Percentiles rank a stretch among this genome's conserved stretches.
Conservation (phyloP, 176 grass and related monocot genomes). For the Themeda triandra region DNA sequence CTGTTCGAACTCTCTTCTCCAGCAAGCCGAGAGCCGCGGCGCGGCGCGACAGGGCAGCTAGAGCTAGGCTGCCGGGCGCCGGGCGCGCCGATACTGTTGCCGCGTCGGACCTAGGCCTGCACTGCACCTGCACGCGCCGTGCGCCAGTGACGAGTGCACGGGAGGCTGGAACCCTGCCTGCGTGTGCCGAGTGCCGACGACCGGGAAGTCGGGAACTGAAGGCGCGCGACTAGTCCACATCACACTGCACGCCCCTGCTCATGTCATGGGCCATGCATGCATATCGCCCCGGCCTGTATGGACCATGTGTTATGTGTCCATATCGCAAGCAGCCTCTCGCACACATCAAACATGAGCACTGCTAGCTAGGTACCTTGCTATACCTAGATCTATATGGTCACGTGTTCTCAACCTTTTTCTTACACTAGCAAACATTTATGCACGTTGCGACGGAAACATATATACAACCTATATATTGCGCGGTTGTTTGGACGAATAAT, state of each 20-base stretch:
- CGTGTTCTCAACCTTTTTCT: too few relatives aligned
- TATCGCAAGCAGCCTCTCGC: neutral
- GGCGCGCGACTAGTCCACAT: neutral
- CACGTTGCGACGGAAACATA: too few relatives aligned
- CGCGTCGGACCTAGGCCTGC: neutral
- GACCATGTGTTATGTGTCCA: neutral
- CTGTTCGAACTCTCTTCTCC: neutral
- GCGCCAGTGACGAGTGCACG: neutral
- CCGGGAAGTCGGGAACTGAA: conserved; percentile 8
- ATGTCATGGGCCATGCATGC: neutral
- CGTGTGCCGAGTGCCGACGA: neutral
- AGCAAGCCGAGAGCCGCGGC: neutral
- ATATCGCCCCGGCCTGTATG: too few relatives aligned
- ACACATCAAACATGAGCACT: neutral
- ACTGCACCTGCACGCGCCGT: neutral
- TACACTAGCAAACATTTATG: too few relatives aligned
- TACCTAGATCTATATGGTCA: too few relatives aligned
- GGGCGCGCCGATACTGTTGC: conserved; percentile 33
- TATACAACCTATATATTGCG: too few relatives aligned
- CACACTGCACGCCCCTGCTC: neutral
- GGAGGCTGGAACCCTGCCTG: neutral
- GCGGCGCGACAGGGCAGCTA: neutral
- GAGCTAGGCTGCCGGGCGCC: neutral
- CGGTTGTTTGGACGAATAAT: too few relatives aligned
- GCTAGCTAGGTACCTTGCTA: neutral